Percentiles rank a stretch among this genome's conserved stretches.
These are phyloP conservation scores for Pythium volutum DNA, from an alignment of 352 stramenopile genomes.

Conservation along the genomic window DNA sequence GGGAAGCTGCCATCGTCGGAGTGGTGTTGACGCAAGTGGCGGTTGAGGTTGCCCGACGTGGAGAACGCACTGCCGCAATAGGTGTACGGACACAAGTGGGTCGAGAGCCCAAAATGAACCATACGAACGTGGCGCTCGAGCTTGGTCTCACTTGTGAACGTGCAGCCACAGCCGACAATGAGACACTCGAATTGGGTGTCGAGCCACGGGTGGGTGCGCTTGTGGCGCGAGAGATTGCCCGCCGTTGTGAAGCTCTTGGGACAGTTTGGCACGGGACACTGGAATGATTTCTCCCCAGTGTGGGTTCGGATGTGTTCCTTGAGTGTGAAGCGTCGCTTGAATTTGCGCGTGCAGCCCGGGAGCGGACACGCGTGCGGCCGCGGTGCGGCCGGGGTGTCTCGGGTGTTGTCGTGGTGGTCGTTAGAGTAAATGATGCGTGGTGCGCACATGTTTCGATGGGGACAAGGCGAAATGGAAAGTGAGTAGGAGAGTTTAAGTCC, in stretches of 20 bases:
- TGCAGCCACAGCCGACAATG: constrained; percentile 31
- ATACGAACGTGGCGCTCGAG: constrained; percentile 65
- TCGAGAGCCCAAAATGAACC: constrained; percentile 65
- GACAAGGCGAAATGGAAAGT: no score
- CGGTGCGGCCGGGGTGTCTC: background rate
- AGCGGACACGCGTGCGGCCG: constrained; percentile 36
- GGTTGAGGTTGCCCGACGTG: constrained; percentile 33
- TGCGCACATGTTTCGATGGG: no score
- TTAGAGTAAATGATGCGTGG: background rate
- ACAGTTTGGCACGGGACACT: constrained; percentile 32
- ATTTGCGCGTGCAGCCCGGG: constrained; percentile 39
- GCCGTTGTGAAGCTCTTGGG: constrained; percentile 71
- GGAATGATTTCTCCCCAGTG: constrained; percentile 57
- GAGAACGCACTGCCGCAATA: constrained; percentile 43
- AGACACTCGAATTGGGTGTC: constrained; percentile 16
- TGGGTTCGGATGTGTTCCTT: constrained; percentile 79
- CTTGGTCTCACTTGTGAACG: constrained; percentile 63
- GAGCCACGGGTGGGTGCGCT: constrained; percentile 42
- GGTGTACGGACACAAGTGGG: constrained; percentile 27
- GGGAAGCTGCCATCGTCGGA: no score
- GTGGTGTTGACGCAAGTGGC: constrained; percentile 16
- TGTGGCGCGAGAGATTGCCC: constrained; percentile 61
- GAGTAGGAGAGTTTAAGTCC: no score
- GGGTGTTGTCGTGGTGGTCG: background rate
- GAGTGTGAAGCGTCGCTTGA: constrained; percentile 71